Evolutionary conservation across 2,329 filamentous ascomycete species (phyloP).

Genomic region (Cercospora berteroae): DNA sequence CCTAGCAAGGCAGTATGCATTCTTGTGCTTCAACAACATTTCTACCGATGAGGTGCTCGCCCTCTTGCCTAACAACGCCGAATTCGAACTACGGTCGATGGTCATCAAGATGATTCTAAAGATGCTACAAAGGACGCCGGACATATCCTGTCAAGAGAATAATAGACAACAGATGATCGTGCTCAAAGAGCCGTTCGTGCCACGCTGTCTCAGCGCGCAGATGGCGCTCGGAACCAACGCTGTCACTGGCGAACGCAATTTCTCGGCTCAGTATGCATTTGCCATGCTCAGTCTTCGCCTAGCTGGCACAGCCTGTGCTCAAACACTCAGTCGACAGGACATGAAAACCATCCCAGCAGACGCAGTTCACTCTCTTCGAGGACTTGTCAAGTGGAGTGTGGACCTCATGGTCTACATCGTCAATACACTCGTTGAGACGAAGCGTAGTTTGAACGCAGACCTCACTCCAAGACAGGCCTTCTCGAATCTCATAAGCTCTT

Average conservation of each 20-base stretch:
- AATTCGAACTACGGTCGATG: slow-evolving; percentile 63
- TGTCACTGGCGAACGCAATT: slow-evolving; percentile 57
- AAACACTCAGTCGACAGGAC: slow-evolving; percentile 26
- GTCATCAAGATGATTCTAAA: slow-evolving; percentile 64
- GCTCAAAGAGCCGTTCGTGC: slow-evolving; percentile 69
- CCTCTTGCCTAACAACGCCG: slow-evolving; percentile 37
- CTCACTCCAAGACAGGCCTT: slow-evolving; percentile 23
- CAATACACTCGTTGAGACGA: slow-evolving; percentile 52
- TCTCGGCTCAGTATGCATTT: slow-evolving; percentile 73
- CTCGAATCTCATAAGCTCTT: slow-evolving; percentile 22
- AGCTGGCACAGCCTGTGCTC: slow-evolving; percentile 39
- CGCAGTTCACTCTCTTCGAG: slow-evolving; percentile 68
- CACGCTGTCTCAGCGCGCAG: slow-evolving; percentile 74
- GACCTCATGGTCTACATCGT: slow-evolving; percentile 61
- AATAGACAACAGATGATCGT: slow-evolving; percentile 61
- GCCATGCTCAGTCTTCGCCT: slow-evolving; percentile 72
- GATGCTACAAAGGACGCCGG: slow-evolving; percentile 69
- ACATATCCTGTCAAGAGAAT: slow-evolving; percentile 68
- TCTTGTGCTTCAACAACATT: slow-evolving; percentile 43
- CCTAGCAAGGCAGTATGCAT: slow-evolving; percentile 36
- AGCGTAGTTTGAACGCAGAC: slow-evolving; percentile 20
- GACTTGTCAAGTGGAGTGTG: slow-evolving; percentile 75
- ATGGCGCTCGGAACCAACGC: slow-evolving; percentile 73
- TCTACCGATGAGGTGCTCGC: slow-evolving; percentile 52
- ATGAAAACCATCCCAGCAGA: slow-evolving; percentile 48